These are phyloP conservation scores for Brettanomyces bruxellensis DNA, from an alignment of 805 yeast genomes.

Conservation along the genomic window DNA sequence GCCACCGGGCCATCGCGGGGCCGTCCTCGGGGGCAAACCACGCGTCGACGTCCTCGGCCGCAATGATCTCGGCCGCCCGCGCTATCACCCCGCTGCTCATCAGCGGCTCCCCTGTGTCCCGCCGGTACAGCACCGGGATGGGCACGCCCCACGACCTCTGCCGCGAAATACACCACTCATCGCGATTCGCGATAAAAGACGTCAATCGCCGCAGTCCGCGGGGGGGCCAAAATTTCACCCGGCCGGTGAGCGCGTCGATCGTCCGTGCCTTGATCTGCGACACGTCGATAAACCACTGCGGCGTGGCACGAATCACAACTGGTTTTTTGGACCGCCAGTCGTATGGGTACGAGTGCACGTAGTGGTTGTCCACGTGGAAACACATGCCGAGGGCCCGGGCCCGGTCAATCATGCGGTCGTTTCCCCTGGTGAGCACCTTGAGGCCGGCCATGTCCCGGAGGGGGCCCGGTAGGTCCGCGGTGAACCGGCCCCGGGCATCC, in stretches of 20 bases:
- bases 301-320: slow-evolving; percentile 88
- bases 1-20: slow-evolving; percentile 51
- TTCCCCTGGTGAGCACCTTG: slow-evolving; percentile 57
- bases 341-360: slow-evolving; percentile 83
- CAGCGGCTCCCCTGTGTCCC: slow-evolving; percentile 53
- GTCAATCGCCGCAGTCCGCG: slow-evolving; percentile 61
- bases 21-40: slow-evolving; percentile 50
- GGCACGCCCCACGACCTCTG: slow-evolving; percentile 99
- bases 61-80: slow-evolving; percentile 49
- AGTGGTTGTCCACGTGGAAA: slow-evolving; percentile 37
- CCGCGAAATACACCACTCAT: slow-evolving; percentile 97
- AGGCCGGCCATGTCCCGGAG: slow-evolving; percentile 39
- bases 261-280: slow-evolving; percentile 62
- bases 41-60: slow-evolving; percentile 54
- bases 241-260: slow-evolving; percentile 38
- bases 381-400: slow-evolving; percentile 38
- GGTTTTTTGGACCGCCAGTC: slow-evolving; percentile 98
- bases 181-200: slow-evolving; percentile 67
- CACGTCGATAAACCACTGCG: slow-evolving; percentile 94
- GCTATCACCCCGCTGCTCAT: slow-evolving; percentile 47
- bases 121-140: slow-evolving; percentile 71
- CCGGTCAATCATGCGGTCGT: slow-evolving; percentile 32
- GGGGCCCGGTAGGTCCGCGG: slow-evolving; percentile 38
- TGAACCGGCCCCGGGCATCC: slow-evolving; percentile 63
- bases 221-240: slow-evolving; percentile 67